A percentile compares a stretch with the other conserved stretches of the same genome.
Conservation (phyloP, 225 moss, liverwort and hornwort genomes). For the Sphagnum contortum region DNA sequence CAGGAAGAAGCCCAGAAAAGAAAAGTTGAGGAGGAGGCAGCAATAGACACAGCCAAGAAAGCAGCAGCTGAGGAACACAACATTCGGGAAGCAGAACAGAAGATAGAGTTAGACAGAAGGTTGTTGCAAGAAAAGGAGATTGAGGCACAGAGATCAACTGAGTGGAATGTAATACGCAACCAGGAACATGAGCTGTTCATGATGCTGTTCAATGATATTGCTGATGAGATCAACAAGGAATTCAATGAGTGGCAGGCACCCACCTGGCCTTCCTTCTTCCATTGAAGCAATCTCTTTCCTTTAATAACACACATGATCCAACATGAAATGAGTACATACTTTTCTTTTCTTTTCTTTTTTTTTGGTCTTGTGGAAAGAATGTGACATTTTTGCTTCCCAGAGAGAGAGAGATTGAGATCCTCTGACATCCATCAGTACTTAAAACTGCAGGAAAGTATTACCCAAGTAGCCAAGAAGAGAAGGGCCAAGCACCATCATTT, state of each 20-base stretch:
- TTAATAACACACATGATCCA: no score
- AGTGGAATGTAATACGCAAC: slow-evolving; percentile 16
- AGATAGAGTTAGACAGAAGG: slow-evolving; percentile 7
- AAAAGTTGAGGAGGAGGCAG: slow-evolving; percentile 9
- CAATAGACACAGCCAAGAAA: background rate
- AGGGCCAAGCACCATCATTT: slow-evolving; percentile 29
- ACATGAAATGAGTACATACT: no score
- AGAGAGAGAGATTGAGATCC: background rate
- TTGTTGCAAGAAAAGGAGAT: slow-evolving; percentile 17
- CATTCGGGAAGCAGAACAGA: slow-evolving; percentile 14
- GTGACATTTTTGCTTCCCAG: no score
- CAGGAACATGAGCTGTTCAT: slow-evolving; percentile 33
- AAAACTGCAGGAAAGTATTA: slow-evolving; percentile 16
- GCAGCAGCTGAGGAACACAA: slow-evolving; percentile 8
- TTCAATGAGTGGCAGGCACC: slow-evolving; percentile 10
- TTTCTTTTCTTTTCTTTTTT: no score
- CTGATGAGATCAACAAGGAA: slow-evolving; percentile 20
- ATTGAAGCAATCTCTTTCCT: no score
- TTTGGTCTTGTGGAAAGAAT: no score
- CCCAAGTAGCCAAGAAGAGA: slow-evolving; percentile 9
- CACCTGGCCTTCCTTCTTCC: background rate
- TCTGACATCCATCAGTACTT: background rate
- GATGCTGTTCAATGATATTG: slow-evolving; percentile 34
- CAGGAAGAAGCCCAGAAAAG: slow-evolving; percentile 19
- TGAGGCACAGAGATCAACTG: background rate